Conservation (phyloP, 2,329 filamentous ascomycete genomes). For the Passalora sequoiae region DNA sequence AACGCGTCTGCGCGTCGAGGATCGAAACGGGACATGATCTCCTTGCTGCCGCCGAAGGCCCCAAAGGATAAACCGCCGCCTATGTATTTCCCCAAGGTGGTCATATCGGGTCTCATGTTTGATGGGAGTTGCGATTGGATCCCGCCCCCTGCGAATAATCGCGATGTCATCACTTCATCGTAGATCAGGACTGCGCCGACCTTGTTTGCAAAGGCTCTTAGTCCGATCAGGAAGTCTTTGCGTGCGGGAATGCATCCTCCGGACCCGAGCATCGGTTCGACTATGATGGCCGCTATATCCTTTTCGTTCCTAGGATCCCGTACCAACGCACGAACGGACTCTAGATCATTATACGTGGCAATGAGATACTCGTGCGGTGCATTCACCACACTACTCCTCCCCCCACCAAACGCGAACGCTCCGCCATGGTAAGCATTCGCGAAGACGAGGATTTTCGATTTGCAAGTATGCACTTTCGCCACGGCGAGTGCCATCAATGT, state of each 20-base stretch:
- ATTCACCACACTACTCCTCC: conserved; percentile 15
- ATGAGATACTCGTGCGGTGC: conserved; percentile 55
- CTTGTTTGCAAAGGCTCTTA: conserved; percentile 47
- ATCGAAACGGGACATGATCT: conserved; percentile 57
- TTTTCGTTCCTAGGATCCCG: conserved; percentile 26
- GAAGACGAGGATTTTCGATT: conserved; percentile 50
- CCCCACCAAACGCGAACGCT: conserved; percentile 43
- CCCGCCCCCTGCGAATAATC: conserved; percentile 49
- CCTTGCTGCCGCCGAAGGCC: conserved; percentile 57
- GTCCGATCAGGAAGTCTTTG: conserved; percentile 47
- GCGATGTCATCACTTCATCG: conserved; percentile 67
- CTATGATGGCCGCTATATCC: conserved; percentile 57
- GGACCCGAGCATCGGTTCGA: conserved; percentile 63
- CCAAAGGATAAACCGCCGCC: conserved; percentile 62
- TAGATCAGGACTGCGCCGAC: conserved; percentile 58
- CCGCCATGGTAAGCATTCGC: conserved; percentile 52
- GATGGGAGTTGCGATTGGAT: conserved; percentile 38
- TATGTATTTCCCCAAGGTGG: conserved; percentile 61
- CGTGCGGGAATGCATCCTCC: conserved; percentile 54
- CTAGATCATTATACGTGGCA: conserved; percentile 57
- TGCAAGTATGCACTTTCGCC: conserved; percentile 46
- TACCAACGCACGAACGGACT: conserved; percentile 42
- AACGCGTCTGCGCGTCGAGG: conserved; percentile 42
- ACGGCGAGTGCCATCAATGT: conserved; percentile 56
- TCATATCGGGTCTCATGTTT: conserved; percentile 54